phyloP scores from a whole-genome alignment of 2,329 filamentous ascomycete species.

The Diaporthe aspalathi region DNA sequence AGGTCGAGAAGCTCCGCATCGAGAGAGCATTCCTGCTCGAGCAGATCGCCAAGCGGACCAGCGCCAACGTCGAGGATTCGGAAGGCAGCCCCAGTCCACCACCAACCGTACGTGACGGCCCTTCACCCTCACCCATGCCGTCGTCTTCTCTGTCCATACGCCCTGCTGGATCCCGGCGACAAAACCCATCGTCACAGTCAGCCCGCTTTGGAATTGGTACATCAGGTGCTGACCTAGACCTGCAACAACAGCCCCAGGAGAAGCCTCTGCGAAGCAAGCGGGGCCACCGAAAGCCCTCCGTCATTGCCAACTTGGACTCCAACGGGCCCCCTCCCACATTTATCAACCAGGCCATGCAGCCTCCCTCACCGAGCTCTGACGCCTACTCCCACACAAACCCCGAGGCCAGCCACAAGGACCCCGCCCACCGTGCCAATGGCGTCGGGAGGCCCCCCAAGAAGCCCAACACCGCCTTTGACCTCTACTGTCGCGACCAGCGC shows the following conservation, averaged over 20 bases:
- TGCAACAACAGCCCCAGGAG: conserved; percentile 72
- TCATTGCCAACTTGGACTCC: conserved; percentile 51
- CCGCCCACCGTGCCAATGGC: conserved; percentile 52
- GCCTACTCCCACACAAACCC: conserved; percentile 61
- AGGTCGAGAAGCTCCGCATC: conserved; percentile 91
- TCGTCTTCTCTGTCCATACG: conserved; percentile 33
- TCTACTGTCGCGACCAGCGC: conserved; percentile 65
- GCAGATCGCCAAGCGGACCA: conserved; percentile 79
- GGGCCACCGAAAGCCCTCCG: conserved; percentile 72
- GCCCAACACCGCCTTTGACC: conserved; percentile 63
- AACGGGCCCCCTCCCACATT: conserved; percentile 53
- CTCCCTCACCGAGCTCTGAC: conserved; percentile 63
- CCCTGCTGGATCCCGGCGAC: conserved; percentile 37
- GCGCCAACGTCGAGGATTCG: conserved; percentile 80
- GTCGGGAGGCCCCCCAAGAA: conserved; percentile 54
- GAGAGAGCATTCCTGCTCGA: conserved; percentile 82
- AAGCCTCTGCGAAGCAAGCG: conserved; percentile 82
- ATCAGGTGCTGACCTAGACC: conserved; percentile 42
- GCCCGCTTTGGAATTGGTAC: conserved; percentile 33
- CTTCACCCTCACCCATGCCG: conserved; percentile 40
- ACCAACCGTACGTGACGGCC: conserved; percentile 70
- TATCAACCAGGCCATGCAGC: conserved; percentile 59
- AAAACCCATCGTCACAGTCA: conserved; percentile 34
- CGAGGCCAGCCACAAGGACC: conserved; percentile 47
- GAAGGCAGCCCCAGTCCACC: conserved; percentile 84